These are phyloP conservation scores for Aureoboletus auriporus DNA, from an alignment of 768 basidiomycete genomes.

Conservation along the genomic window DNA sequence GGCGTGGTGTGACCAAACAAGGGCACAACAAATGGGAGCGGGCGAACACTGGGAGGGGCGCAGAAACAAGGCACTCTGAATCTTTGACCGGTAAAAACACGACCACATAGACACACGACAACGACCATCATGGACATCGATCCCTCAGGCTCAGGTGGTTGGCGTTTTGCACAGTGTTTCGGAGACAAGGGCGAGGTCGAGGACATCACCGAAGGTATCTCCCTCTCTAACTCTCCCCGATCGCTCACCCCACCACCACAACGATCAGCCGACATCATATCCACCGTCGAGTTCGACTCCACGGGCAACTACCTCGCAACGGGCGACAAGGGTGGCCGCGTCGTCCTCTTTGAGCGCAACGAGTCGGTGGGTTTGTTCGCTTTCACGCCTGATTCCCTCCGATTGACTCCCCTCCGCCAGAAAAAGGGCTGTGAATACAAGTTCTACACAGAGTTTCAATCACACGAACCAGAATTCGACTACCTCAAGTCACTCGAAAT, in stretches of 20 bases:
- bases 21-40: constrained; percentile 27
- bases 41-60: constrained; percentile 12
- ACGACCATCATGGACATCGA: constrained; percentile 69
- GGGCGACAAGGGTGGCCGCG: constrained; percentile 98
- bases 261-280: constrained; percentile 94
- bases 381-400: constrained; percentile 30
- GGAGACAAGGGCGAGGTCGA: constrained; percentile 99
- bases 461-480: constrained; percentile 99
- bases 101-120: constrained; percentile 1
- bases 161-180: constrained; percentile 99
- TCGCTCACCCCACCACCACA: constrained; percentile 6
- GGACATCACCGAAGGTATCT: constrained; percentile 96
- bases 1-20: constrained; percentile 24
- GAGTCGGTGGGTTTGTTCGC: constrained; percentile 66
- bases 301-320: constrained; percentile 99
- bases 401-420: constrained; percentile 40
- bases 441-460: constrained; percentile 99
- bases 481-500: constrained; percentile 99
- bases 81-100: too few species aligned
- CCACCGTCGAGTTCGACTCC: constrained; percentile 99
- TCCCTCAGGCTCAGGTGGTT: constrained; percentile 79
- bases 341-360: constrained; percentile 97
- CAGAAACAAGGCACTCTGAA: constrained; percentile 13
- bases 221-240: constrained; percentile 9
- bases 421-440: constrained; percentile 99